Conservation (phyloP, 768 basidiomycete species). For the Lentinula sp. region DNA sequence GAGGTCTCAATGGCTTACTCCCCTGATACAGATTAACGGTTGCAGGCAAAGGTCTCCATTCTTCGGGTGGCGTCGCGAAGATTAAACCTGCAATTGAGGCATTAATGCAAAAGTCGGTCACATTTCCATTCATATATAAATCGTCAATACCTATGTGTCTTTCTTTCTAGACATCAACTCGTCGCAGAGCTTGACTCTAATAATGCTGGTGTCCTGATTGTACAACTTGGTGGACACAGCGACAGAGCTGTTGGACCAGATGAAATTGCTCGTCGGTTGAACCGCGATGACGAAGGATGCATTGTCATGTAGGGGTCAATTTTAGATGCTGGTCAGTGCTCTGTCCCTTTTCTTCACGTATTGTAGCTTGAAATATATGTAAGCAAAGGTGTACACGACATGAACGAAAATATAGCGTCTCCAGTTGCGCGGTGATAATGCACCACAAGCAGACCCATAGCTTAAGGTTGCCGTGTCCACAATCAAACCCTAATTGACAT, state of each 20-base stretch:
- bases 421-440: too few relatives aligned
- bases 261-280: conserved; percentile 51
- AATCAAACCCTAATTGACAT: too few relatives aligned
- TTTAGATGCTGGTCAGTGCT: too few relatives aligned
- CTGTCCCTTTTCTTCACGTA: too few relatives aligned
- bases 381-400: too few relatives aligned
- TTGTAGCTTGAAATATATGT: too few relatives aligned
- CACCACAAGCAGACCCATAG: too few relatives aligned
- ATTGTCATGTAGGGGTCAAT: conserved; percentile 54
- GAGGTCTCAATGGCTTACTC: not conserved
- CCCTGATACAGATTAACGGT: not conserved
- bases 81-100: conserved; percentile 90
- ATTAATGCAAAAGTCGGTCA: conserved; percentile 68
- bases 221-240: conserved; percentile 45
- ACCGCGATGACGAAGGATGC: conserved; percentile 51
- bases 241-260: conserved; percentile 43
- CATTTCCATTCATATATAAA: not conserved
- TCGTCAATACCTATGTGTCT: too few relatives aligned
- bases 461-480: too few relatives aligned
- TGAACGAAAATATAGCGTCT: too few relatives aligned
- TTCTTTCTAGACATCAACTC: conserved; percentile 54
- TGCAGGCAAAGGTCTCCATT: conserved; percentile 84
- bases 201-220: conserved; percentile 82
- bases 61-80: conserved; percentile 68
- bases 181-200: conserved; percentile 68